Evolutionary conservation across 2,329 filamentous ascomycete species (phyloP).

Genomic region (Piedraia hortae): DNA sequence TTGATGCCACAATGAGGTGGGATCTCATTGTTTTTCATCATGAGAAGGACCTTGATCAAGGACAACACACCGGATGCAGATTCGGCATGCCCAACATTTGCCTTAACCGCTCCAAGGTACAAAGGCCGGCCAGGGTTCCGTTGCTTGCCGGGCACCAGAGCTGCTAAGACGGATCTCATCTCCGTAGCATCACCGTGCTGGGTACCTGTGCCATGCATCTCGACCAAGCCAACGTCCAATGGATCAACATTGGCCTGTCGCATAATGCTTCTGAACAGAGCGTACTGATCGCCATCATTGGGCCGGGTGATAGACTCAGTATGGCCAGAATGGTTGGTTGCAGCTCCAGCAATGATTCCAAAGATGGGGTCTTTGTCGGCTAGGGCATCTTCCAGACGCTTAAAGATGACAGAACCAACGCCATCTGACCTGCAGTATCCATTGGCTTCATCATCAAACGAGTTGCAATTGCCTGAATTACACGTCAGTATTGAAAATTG

Average conservation of each 20-base stretch:
- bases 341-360: slow-evolving; percentile 5
- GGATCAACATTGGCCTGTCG: slow-evolving; percentile 5
- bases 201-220: slow-evolving; percentile 13
- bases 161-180: slow-evolving; percentile 6
- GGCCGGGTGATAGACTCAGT: slow-evolving; percentile 9
- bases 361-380: slow-evolving; percentile 11
- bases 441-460: slow-evolving; percentile 5
- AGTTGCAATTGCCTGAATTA: slow-evolving; percentile 4
- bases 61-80: slow-evolving; percentile 18
- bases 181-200: slow-evolving; percentile 11
- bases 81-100: slow-evolving; percentile 10
- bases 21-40: slow-evolving; percentile 34
- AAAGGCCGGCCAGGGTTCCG: slow-evolving; percentile 3
- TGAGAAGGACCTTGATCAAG: slow-evolving; percentile 36
- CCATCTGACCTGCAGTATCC: slow-evolving; percentile 9
- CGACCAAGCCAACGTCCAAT: slow-evolving; percentile 8
- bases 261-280: slow-evolving; percentile 2
- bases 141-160: slow-evolving; percentile 3
- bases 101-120: slow-evolving; percentile 7
- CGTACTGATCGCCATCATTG: slow-evolving; percentile 5
- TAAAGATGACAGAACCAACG: slow-evolving; percentile 7
- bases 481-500: too few species aligned
- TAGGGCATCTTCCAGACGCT: slow-evolving; percentile 10
- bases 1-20: slow-evolving; percentile 43
- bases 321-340: slow-evolving; percentile 7